Evolutionary conservation across 2,329 filamentous ascomycete species (phyloP), one percentile per base, ranked within the genome.

Genomic region (Cadophora malorum): DNA sequence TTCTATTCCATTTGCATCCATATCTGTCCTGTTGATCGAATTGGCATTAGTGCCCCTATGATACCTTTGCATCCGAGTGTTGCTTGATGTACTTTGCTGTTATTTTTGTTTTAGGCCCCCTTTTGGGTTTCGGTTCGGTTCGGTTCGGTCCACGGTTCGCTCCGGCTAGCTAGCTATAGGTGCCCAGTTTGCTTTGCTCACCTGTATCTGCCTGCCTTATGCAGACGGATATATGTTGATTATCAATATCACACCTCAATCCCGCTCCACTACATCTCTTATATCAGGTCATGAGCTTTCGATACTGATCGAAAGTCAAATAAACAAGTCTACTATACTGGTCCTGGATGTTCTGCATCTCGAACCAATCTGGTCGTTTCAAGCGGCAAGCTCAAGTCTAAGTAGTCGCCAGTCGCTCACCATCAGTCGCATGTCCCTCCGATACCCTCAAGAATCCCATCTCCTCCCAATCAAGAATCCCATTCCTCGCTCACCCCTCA

Each of bases 1-100:
- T 65, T 19, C 31, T 61, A 64, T 67, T 69, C 45, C 67, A 62
- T 70, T 45, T 67, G 65, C 69, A 70, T 72, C 50, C 33, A 28
- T 70, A 63, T 68, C 66, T 73, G 67, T 65, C 68, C 66, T 67
- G 60, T 65, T 52, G 66, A 12, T 31, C 25, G 49, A 47, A 68
- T 69, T 72, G 56, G 63, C 67, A 63, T 65, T 69, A 60, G 53
- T 66, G 64, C 69, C 25, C 25, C 49, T 64, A 64, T 67, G 66
- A 67, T 67, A 67, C 66, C 66, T 60, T 65, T 68, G 66, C 63
- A 68, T 68, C 33, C 31, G 12, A 50, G 60, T 47, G 35, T 38
- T 53, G 55, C 31, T 38, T 59, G 55, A 21, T 60, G 52, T 50
- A 60, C 14, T 53, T 8, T 21, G 45, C 19, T 60, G 45, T 21